phyloP scores from a whole-genome alignment of 2,329 filamentous ascomycete genomes.

The Fusarium sp. region DNA sequence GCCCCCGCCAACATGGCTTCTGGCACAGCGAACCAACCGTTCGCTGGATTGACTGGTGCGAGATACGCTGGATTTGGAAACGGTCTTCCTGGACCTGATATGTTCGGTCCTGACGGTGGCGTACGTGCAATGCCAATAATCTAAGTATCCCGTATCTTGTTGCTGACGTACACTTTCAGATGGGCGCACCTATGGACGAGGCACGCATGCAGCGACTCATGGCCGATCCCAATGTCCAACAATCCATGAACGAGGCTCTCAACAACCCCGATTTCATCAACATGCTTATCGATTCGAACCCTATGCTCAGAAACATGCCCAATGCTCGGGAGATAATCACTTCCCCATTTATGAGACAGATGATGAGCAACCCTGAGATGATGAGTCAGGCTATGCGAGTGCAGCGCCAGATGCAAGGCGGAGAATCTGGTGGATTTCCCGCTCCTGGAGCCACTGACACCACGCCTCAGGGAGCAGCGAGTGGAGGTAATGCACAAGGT shows the following conservation, averaged over 20 bases:
- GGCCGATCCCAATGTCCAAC: constrained; percentile 86
- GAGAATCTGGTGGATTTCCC: constrained; percentile 75
- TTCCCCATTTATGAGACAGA: constrained; percentile 87
- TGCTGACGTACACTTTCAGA: constrained; percentile 65
- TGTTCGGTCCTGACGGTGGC: constrained; percentile 94
- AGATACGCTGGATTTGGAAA: constrained; percentile 89
- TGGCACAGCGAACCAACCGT: constrained; percentile 86
- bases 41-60: constrained; percentile 91
- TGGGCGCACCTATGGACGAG: constrained; percentile 86
- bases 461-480: constrained; percentile 69
- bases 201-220: constrained; percentile 89
- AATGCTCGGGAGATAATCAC: constrained; percentile 87
- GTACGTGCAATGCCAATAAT: constrained; percentile 68
- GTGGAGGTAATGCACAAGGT: constrained; percentile 51
- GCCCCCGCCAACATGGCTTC: constrained; percentile 82
- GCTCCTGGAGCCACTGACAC: constrained; percentile 93
- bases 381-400: constrained; percentile 86
- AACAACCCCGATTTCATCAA: constrained; percentile 95
- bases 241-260: constrained; percentile 93
- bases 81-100: constrained; percentile 85
- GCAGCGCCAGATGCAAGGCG: constrained; percentile 76
- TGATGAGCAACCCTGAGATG: constrained; percentile 92
- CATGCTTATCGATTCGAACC: constrained; percentile 93
- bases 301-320: constrained; percentile 80
- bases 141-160: not conserved